Evolutionary conservation across 2,329 filamentous ascomycete species (phyloP).

Genomic region (Ceratocystis cacaofunesta): DNA sequence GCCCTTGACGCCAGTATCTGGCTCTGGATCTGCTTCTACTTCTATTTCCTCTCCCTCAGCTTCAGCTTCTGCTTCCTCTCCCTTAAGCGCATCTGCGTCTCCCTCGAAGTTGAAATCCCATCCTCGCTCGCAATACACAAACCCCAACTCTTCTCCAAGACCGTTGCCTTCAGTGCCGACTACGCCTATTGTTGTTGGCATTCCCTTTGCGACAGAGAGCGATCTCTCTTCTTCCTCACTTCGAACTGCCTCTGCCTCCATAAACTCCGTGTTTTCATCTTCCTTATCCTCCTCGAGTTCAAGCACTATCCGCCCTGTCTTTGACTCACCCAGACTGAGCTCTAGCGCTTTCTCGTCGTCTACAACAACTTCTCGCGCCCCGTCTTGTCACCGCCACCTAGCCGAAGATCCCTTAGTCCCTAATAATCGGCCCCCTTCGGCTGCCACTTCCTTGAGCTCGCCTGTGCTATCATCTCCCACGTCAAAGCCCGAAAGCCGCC

Average conservation of each 20-base stretch:
- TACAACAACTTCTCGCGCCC: constrained; percentile 8
- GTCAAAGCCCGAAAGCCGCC: background rate
- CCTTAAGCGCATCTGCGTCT: constrained; percentile 17
- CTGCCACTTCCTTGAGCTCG: constrained; percentile 5
- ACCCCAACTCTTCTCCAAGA: constrained; percentile 9
- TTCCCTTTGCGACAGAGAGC: background rate
- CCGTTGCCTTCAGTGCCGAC: constrained; percentile 13
- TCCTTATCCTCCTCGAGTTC: constrained; percentile 14
- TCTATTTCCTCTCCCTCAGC: constrained; percentile 13
- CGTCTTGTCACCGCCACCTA: constrained; percentile 13
- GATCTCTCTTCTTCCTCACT: constrained; percentile 8
- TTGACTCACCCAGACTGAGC: constrained; percentile 13
- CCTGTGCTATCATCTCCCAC: constrained; percentile 13
- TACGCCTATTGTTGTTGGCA: constrained; percentile 10
- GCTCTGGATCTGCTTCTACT: constrained; percentile 17
- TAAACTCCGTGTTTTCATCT: constrained; percentile 15
- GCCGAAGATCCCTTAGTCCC: constrained; percentile 9
- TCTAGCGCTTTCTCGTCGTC: constrained; percentile 15
- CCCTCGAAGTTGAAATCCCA: constrained; percentile 6
- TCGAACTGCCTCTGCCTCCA: constrained; percentile 13
- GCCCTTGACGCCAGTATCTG: constrained; percentile 23
- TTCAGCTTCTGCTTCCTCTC: constrained; percentile 17
- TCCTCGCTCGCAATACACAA: constrained; percentile 9
- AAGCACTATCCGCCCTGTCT: constrained; percentile 16
- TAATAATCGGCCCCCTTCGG: constrained; percentile 8